phyloP scores from a whole-genome alignment of 2,329 filamentous ascomycete genomes.

The Fusarium robinianum region DNA sequence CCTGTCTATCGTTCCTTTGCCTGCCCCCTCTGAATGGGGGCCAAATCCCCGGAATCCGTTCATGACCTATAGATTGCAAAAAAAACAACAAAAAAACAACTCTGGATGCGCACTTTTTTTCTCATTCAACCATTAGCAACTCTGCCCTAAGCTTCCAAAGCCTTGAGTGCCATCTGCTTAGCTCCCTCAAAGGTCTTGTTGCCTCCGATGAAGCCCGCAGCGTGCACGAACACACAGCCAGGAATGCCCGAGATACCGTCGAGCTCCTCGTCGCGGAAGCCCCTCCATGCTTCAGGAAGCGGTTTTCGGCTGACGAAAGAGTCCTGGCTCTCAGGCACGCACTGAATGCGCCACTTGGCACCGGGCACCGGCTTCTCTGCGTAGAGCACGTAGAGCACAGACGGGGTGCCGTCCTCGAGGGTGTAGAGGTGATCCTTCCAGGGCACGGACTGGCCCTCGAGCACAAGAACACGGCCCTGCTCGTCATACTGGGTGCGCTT shows the following conservation, averaged over 20 bases:
- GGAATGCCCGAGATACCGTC: conserved; percentile 70
- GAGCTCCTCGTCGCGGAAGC: conserved; percentile 83
- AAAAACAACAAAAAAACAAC: neutral
- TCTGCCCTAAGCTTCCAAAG: conserved; percentile 54
- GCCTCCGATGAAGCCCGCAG: conserved; percentile 93
- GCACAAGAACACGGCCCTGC: conserved; percentile 78
- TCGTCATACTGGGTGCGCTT: conserved; percentile 70
- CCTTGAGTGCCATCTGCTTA: conserved; percentile 81
- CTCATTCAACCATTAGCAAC: neutral
- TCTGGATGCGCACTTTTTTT: neutral
- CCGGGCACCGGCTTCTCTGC: conserved; percentile 76
- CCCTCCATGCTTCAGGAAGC: conserved; percentile 88
- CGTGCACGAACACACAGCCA: conserved; percentile 91
- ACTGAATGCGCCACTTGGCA: conserved; percentile 91
- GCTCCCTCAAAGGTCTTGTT: conserved; percentile 91
- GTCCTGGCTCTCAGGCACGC: conserved; percentile 81
- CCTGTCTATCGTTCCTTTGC: conserved; percentile 20
- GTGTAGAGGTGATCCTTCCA: conserved; percentile 97
- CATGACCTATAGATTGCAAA: conserved; percentile 9
- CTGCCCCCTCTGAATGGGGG: conserved; percentile 8
- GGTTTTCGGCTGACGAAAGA: conserved; percentile 93
- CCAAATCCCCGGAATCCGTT: conserved; percentile 5
- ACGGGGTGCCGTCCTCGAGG: conserved; percentile 68
- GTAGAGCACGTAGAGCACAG: conserved; percentile 86
- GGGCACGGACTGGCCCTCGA: conserved; percentile 77